These are phyloP conservation scores for Prunus persica DNA, from an alignment of 306 rosid species.

Conservation along the genomic window Prunus_persica_NCBIv2 NC_034016.1:20815001-20815500, in stretches of 20 bases:
- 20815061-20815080: conserved; percentile 50
- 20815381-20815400: conserved; percentile 58
- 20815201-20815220: conserved; percentile 61
- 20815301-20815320: conserved; percentile 17
- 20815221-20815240: conserved; percentile 75
- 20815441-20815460: conserved; percentile 75
- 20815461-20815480: conserved; percentile 84
- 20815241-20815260: conserved; percentile 65
- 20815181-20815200: conserved; percentile 34
- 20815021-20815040: conserved; percentile 60
- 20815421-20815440: conserved; percentile 54
- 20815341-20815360: conserved; percentile 45
- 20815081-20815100: conserved; percentile 24
- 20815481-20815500: conserved; percentile 69
- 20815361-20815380: conserved; percentile 76
- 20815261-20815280: conserved; percentile 39
- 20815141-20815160: conserved; percentile 58
- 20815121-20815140: conserved; percentile 52
- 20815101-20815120: conserved; percentile 38
- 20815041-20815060: conserved; percentile 45
- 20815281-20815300: conserved; percentile 46
- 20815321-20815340: conserved; percentile 22
- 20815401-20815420: conserved; percentile 55
- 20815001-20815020: conserved; percentile 32
- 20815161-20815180: conserved; percentile 35